A percentile compares a stretch with the other conserved stretches of the same genome.
Conservation (phyloP, 2,329 filamentous ascomycete genomes). For the Paracorniculantispora psalliotae region DNA sequence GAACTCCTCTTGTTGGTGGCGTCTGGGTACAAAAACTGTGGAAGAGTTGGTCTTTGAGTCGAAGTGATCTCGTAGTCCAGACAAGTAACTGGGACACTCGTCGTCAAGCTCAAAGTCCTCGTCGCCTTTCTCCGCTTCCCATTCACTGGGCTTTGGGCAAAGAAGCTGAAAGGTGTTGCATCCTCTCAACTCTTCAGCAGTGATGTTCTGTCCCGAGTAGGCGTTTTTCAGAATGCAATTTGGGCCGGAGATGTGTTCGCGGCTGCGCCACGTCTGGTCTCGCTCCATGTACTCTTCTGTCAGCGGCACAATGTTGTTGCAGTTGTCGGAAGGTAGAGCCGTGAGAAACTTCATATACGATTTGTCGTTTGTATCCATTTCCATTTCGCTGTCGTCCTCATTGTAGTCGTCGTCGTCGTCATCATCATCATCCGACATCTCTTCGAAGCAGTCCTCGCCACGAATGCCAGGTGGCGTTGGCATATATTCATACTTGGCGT, state of each 20-base stretch:
- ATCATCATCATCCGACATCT: not conserved
- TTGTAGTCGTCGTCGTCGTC: not conserved
- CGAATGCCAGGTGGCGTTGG: not conserved
- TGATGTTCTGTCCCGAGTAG: conserved; percentile 22
- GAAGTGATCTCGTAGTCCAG: conserved; percentile 5
- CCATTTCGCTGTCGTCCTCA: not conserved
- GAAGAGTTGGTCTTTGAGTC: not conserved
- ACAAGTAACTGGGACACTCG: not conserved
- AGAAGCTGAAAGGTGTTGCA: conserved; percentile 25
- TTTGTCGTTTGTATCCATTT: not conserved
- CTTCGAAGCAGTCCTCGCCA: not conserved
- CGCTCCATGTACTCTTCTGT: conserved; percentile 11
- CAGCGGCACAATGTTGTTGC: conserved; percentile 9
- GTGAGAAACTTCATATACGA: not conserved
- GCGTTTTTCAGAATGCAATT: conserved; percentile 15
- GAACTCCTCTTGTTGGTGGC: not conserved
- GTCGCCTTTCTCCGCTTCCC: conserved; percentile 12
- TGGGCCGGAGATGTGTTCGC: conserved; percentile 23
- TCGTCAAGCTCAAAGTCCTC: conserved; percentile 18
- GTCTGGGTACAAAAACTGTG: conserved; percentile 14
- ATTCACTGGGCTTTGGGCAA: conserved; percentile 17
- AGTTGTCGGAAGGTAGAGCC: not conserved
- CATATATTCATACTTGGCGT: conserved; percentile 3
- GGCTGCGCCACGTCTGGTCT: conserved; percentile 3
- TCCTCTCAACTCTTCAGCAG: conserved; percentile 21